These are phyloP conservation scores for Melaleuca alternifolia DNA, from an alignment of 345 rosid genomes.

Conservation along the genomic window DNA sequence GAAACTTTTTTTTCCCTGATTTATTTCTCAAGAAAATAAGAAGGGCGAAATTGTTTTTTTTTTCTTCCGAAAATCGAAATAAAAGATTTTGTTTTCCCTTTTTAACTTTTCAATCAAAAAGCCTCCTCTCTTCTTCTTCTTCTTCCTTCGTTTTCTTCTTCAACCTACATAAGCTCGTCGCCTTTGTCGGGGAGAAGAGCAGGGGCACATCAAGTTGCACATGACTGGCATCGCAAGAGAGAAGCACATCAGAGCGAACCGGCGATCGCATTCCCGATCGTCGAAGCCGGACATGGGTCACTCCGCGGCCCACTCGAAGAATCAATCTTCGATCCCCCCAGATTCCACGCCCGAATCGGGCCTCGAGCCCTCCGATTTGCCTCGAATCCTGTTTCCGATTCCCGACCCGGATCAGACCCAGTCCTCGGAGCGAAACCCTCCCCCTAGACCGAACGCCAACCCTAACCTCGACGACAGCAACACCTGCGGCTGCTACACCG, in stretches of 20 bases:
- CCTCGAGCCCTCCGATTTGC: conserved; percentile 33
- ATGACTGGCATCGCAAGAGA: conserved; percentile 6
- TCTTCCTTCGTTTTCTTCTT: neutral
- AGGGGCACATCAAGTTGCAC: neutral
- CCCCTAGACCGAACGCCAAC: conserved; percentile 4
- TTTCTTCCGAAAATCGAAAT: neutral
- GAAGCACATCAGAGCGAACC: conserved; percentile 6
- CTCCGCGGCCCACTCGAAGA: neutral
- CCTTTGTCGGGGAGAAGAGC: neutral
- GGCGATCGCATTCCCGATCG: conserved; percentile 5
- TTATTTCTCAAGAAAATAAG: neutral
- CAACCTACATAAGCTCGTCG: neutral
- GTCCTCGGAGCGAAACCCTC: conserved; percentile 5
- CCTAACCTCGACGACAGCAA: conserved; percentile 36
- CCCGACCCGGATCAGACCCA: neutral
- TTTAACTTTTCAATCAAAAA: neutral
- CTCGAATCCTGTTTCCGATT: neutral
- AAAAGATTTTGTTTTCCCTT: neutral
- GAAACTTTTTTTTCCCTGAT: neutral
- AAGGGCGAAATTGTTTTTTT: neutral
- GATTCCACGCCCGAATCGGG: conserved; percentile 23
- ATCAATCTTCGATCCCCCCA: neutral
- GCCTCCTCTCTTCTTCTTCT: too few species aligned
- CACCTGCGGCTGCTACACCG: conserved; percentile 81
- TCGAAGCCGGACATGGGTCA: neutral